Conservation (phyloP, 257 asterid genomes). For the Solanum tarapatanum region DNA sequence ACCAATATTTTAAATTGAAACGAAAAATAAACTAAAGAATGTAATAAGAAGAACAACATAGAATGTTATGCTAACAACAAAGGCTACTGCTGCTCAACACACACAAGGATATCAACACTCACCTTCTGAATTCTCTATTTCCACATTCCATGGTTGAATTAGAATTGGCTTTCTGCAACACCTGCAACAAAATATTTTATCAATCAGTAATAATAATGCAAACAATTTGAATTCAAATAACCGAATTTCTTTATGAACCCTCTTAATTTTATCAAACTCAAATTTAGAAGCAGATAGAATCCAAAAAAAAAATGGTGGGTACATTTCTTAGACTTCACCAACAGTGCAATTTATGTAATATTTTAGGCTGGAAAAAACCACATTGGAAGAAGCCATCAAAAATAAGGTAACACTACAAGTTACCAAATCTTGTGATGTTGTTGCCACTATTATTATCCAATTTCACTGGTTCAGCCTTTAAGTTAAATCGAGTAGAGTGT, state of each 20-base stretch:
- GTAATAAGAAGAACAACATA: neutral
- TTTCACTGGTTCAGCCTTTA: neutral
- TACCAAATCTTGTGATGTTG: neutral
- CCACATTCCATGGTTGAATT: constrained; percentile 28
- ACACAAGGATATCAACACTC: constrained; percentile 5
- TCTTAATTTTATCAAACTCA: neutral
- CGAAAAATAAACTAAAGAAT: neutral
- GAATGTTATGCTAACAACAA: neutral
- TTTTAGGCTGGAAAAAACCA: neutral
- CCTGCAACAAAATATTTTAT: constrained; percentile 30
- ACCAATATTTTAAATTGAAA: neutral
- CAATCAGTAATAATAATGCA: neutral
- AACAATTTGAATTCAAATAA: neutral
- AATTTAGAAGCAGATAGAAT: neutral
- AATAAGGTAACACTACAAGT: neutral
- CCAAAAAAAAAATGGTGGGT: neutral
- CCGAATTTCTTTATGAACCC: neutral
- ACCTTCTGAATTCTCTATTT: constrained; percentile 58
- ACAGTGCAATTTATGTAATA: neutral
- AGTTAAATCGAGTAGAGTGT: neutral
- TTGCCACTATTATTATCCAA: neutral
- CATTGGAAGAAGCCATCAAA: neutral
- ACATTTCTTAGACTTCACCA: neutral
- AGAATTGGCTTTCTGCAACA: constrained; percentile 13
- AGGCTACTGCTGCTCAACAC: neutral